Conservation (phyloP, 1,139 yeast genomes). For the Meyerozyma athensensis region DNA sequence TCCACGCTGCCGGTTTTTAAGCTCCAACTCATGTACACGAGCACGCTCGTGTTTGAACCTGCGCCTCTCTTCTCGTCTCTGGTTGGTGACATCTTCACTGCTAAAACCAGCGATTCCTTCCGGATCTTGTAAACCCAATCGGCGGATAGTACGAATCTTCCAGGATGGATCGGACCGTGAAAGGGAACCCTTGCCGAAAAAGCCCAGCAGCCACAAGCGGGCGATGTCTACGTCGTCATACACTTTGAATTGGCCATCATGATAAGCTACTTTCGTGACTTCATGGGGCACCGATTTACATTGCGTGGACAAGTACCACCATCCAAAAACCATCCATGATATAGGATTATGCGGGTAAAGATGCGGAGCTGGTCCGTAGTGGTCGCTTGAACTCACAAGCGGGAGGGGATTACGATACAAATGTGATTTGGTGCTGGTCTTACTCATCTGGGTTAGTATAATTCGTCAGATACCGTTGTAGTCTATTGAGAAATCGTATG, state of each 20-base stretch:
- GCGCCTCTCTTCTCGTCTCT: slow-evolving; percentile 68
- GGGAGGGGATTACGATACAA: slow-evolving; percentile 37
- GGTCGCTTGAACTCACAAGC: slow-evolving; percentile 30
- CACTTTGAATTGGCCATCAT: slow-evolving; percentile 42
- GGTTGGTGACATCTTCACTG: slow-evolving; percentile 68
- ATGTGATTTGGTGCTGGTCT: background rate
- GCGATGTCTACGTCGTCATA: slow-evolving; percentile 43
- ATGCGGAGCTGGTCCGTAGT: slow-evolving; percentile 41
- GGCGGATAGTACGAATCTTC: slow-evolving; percentile 54
- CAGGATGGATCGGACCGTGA: slow-evolving; percentile 94
- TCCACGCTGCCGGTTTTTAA: slow-evolving; percentile 21
- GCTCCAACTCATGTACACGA: slow-evolving; percentile 32
- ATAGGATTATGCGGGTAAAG: slow-evolving; percentile 54
- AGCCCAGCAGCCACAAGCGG: slow-evolving; percentile 79
- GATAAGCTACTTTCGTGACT: slow-evolving; percentile 19
- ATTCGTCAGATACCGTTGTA: slow-evolving; percentile 98
- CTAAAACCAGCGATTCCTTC: slow-evolving; percentile 26
- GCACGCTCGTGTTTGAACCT: slow-evolving; percentile 60
- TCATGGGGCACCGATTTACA: slow-evolving; percentile 25
- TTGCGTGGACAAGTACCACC: slow-evolving; percentile 24
- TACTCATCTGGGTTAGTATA: slow-evolving; percentile 11
- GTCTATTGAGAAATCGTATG: slow-evolving; percentile 88
- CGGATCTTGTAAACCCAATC: slow-evolving; percentile 39
- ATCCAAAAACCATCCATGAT: slow-evolving; percentile 49
- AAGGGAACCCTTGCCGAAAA: slow-evolving; percentile 87